Conservation (phyloP, 331 rosid species). For the Telfairia occidentalis region DNA sequence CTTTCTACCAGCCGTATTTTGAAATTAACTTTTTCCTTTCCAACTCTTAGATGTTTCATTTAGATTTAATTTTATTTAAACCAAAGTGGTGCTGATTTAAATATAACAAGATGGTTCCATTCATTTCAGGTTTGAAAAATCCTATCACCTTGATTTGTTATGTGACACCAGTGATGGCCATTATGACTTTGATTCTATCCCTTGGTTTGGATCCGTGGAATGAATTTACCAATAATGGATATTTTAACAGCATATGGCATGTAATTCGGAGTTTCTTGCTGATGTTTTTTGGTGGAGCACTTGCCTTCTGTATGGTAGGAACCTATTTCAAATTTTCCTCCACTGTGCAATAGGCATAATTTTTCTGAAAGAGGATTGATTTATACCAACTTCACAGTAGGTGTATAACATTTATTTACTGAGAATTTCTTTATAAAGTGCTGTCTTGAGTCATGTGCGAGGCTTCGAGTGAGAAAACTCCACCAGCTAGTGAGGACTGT, state of each 20-base stretch:
- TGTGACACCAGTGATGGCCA: constrained; percentile 89
- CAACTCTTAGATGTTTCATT: background rate
- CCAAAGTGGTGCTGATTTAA: background rate
- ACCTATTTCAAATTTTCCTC: constrained; percentile 7
- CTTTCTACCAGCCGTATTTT: background rate
- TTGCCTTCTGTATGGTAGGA: constrained; percentile 91
- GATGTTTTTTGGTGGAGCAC: constrained; percentile 86
- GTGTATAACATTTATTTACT: background rate
- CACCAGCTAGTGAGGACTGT: too few relatives aligned
- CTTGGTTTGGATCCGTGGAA: constrained; percentile 84
- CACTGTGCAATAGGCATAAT: background rate
- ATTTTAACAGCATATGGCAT: constrained; percentile 69
- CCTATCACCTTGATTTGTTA: constrained; percentile 91
- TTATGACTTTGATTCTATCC: constrained; percentile 66
- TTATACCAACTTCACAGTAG: background rate
- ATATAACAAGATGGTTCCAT: background rate
- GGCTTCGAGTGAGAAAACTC: too few relatives aligned
- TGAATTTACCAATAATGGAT: constrained; percentile 47
- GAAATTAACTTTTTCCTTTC: background rate
- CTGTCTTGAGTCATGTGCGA: background rate
- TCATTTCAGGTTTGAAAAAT: constrained; percentile 67
- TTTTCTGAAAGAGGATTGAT: background rate
- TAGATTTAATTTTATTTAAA: background rate
- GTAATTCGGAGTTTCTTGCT: constrained; percentile 63
- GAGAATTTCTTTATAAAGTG: background rate